Evolutionary conservation across 179 eudicot genomes (phyloP), one percentile per base, ranked within the genome.

Genomic region (Actinidia polygama): DNA sequence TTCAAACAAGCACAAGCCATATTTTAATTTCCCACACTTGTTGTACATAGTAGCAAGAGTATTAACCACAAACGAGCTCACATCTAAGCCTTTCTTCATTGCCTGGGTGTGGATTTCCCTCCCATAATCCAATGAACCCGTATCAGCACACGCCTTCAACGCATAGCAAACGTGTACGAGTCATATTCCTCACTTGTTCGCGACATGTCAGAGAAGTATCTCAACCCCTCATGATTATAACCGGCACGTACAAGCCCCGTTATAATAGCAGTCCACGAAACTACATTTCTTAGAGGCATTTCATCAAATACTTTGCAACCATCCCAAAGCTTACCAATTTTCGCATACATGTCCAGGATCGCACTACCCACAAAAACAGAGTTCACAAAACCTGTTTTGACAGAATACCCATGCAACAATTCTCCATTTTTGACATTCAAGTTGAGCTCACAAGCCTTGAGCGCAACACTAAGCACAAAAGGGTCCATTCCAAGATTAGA

Each of bases 311-410:
- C 89, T 84, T 61, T 85, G 87, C 98, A 90, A 68, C 94, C 92
- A 80, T 89, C 94, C n/a, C 51, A 79, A 79, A 90, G 75, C 72
- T 82, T 87, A 19, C 94, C 90, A 0, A 78, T 86, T 85, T 96
- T 94, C 78, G 87, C 88, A 77, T 96, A 96, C 99, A 96, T 96
- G 72, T 96, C 98, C 82, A 96, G 79, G 40, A 96, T 85, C 16
- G 99, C 83, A 86, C 97, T 96, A 50, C 99, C 98, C n/a, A 94
- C 99, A 79, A 91, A 94, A 78, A 94, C 96, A 81, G 98, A 94
- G 73, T 87, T 83, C 73, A 87, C 84, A 63, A 93, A 80, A 62
- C 92, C 91, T 59, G 90, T 88, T 83, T 95, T 94, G 19, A 92
- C 85, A 51, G 88, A 83, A 77, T 85, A 85, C 71, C 95, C 91